These are phyloP conservation scores for Eudorina sp. DNA, from an alignment of 139 green algal genomes.

Conservation along the genomic window DNA sequence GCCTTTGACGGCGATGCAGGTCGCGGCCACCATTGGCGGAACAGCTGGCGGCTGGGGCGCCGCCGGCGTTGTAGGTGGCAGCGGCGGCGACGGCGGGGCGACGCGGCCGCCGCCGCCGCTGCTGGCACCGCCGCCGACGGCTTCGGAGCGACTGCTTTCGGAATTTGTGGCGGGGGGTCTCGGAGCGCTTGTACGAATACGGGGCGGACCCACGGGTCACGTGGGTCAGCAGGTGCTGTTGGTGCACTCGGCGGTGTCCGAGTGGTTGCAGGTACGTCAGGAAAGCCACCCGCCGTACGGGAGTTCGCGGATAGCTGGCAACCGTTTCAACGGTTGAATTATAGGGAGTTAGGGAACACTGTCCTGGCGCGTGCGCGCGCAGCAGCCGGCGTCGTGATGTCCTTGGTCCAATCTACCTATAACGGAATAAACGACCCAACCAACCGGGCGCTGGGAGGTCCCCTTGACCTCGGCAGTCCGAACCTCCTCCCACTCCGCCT, in stretches of 20 bases:
- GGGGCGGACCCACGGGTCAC: not conserved
- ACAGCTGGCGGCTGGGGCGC: not conserved
- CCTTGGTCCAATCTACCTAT: too few relatives aligned
- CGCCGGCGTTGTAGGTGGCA: not conserved
- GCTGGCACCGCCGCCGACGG: not conserved
- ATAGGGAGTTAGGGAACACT: too few relatives aligned
- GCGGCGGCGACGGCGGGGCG: not conserved
- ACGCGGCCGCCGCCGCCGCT: not conserved
- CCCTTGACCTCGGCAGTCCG: too few relatives aligned
- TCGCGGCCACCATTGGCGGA: not conserved
- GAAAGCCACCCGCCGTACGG: too few relatives aligned
- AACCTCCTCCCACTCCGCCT: too few relatives aligned
- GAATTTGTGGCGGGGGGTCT: not conserved
- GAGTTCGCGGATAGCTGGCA: too few relatives aligned
- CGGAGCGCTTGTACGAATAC: conserved; percentile 19
- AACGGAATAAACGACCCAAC: too few relatives aligned
- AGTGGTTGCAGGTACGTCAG: conserved; percentile 37
- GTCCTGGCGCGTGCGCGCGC: too few relatives aligned
- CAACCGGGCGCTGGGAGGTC: too few relatives aligned
- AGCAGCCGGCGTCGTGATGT: too few relatives aligned
- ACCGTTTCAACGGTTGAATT: too few relatives aligned
- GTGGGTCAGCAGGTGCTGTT: not conserved
- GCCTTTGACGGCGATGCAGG: conserved; percentile 20
- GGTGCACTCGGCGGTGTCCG: not conserved
- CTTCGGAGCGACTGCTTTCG: not conserved